Evolutionary conservation across 2,329 filamentous ascomycete genomes (phyloP), one percentile per base, ranked within the genome.

Genomic region (Calycina herbarum): DNA sequence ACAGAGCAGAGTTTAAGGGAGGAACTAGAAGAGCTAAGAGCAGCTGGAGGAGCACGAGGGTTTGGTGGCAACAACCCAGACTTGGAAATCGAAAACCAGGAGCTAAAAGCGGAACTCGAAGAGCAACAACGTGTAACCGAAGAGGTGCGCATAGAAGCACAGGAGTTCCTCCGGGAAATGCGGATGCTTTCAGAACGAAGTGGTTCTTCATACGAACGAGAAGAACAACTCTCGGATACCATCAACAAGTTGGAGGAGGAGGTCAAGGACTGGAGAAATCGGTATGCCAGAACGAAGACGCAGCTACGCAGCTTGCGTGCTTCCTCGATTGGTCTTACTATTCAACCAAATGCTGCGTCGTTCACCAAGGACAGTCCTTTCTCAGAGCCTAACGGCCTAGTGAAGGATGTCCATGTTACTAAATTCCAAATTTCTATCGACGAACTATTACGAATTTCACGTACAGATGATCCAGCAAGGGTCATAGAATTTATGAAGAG

Each of bases 351-450:
- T 70, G 88, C 89, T n/a, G 86, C 85, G 60, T 86, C 85, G 69
- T 86, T 88, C 68, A 79, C 88, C 51, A 85, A 86, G 61, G 88
- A 92, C 62, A 85, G 85, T 73, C 86, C 84, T 31, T 89, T 95
- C 70, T 84, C 86, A 27, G 85, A 90, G 45, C 85, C 89, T 13
- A 85, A 88, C 66, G 95, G 95, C 5, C 77, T 95, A 27, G 88
- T 99, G 72, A 94, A 92, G 78, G 95, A 97, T 77, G 86, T 97
- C 13, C 91, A 97, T 76, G 88, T 99, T 70, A 97, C 94, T 61
- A 94, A 92, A 74, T 98, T 97, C 81, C 95, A 99, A 77, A 89
- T 98, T 67, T 87, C 93, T 27, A 91, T 99, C 67, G 94, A 99
- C 75, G 94, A 98, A 73, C 83, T 98, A 48, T 83, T 99, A 42